Evolutionary conservation across 768 basidiomycete species (phyloP), one percentile per base, ranked within the genome.

Genomic region (Rhodocollybia butyracea): DNA sequence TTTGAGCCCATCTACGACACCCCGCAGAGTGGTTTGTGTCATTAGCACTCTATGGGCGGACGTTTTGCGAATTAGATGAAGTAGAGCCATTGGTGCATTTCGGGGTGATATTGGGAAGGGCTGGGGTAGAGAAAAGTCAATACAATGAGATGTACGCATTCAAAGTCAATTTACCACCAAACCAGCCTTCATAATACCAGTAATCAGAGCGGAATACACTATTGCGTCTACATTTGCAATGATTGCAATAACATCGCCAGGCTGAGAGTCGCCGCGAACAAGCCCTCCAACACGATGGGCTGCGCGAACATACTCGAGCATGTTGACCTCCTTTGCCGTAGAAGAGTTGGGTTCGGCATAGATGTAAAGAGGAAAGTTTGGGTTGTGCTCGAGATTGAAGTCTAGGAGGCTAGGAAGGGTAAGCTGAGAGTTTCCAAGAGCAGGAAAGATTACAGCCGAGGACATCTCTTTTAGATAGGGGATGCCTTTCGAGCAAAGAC

Each of bases 41-140:
- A 66, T 51, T 5, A 77, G 56, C 47, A 76, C 21, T 48, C 66
- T 64, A 41, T 59, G 67, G 26, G 70, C 73, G 4, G 62, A 65
- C 0, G 69, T 63, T 55, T 65, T 63, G 40, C 57, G 58, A 34
- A 76, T 56, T 51, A 76, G 62, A 34, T 71, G 57, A 10, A 64
- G 50, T 2, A 76, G 62, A 4, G 72, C 74, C 2, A 69, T 53
- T 0, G 68, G 46, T 5, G 71, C 70, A 55, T 74, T 74, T 11
- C 73, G 62, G n/a, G 70, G 72, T 1, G 72, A 69, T 46, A 73
- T 71, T 1, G 69, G 72, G 51, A 73, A 71, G 1, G 71, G 70
- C 71, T 70, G 24, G 3, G 26, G n/a, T n/a, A n/a, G n/a, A 5
- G 39, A 52, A 54, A 13, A 39, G 47, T 29, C 6, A 27, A 12